Base-by-base conservation (phyloP, 2,329 filamentous ascomycete genomes). In the Amphichorda felina region DNA sequence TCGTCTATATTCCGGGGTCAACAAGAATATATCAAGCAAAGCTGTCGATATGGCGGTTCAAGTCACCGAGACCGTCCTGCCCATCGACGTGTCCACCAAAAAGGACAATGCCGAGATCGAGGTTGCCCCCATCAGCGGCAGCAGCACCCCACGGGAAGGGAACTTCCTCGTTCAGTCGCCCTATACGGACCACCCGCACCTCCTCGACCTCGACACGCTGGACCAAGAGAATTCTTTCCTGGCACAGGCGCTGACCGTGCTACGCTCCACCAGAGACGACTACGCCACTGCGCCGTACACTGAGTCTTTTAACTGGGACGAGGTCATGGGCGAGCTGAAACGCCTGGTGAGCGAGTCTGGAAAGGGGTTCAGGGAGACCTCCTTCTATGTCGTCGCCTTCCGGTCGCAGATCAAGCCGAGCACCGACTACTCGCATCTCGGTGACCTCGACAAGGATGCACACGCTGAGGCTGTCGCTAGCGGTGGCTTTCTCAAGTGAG, bases 311-410 rank as follows among this genome's bases (percentile, higher is more conserved):
- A 93, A 94, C 56, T 91, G 84, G 78, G 41, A 54, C 3, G 60
- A 71, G 29, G 67, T 86, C 11, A 62, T 91, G 9, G 57, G 61
- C 4, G 60, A 70, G 22, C 58, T 91, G 35, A 66, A 60, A 38
- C 50, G 61, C 2, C 61, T 87, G 3, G 59, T 64, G 9, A 45
- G 47, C 3, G 52, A 59, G 8, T 66, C 55, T 11, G 31, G 30
- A 6, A 58, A 58, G 5, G 41, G 38, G 2, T 89, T 82, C 75
- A 69, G 63, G 36, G 62, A 68, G 40, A 70, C 68, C 34, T 68
- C 64, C 19, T 94, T 89, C 61, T 94, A 89, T 58, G 77, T 91
- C 38, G 86, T 94, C 28, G 79, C 79, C 4, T 94, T 94, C 58
- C 72, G 84, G 13, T 89, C 82, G 5, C 71, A 68, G 43, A 73